These are phyloP conservation scores for Fusarium sarcochroum DNA, from an alignment of 2,329 filamentous ascomycete species.

Conservation along the genomic window DNA sequence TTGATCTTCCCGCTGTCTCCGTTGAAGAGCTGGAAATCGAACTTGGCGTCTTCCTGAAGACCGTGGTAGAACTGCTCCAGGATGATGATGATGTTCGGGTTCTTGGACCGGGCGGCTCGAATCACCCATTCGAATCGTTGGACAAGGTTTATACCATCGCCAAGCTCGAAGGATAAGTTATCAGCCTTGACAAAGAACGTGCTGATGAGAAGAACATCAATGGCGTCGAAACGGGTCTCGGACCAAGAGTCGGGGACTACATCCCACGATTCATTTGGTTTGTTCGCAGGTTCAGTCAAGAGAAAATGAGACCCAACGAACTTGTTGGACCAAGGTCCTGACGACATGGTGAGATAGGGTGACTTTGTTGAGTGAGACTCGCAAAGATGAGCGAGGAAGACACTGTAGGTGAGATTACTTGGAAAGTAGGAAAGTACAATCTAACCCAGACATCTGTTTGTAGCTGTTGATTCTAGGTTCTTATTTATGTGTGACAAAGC, in stretches of 20 bases:
- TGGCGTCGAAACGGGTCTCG: constrained; percentile 10
- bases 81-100: constrained; percentile 13
- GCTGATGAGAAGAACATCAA: constrained; percentile 17
- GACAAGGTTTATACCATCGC: background rate
- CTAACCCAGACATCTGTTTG: too few relatives aligned
- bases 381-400: too few relatives aligned
- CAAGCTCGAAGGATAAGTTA: background rate
- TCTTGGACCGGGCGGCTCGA: constrained; percentile 12
- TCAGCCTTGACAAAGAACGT: constrained; percentile 4
- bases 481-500: too few relatives aligned
- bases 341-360: background rate
- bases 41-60: background rate
- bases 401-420: too few relatives aligned
- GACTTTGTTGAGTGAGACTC: too few relatives aligned
- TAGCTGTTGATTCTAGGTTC: too few relatives aligned
- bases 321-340: background rate
- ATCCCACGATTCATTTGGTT: constrained; percentile 14
- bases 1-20: background rate
- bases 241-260: constrained; percentile 2
- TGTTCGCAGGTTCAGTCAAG: background rate
- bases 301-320: constrained; percentile 7
- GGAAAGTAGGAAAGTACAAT: too few relatives aligned
- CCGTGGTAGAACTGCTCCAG: constrained; percentile 7
- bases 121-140: constrained; percentile 13
- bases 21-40: background rate